Conservation (phyloP, 768 basidiomycete genomes). For the Udeniomyces megalosporus region DNA sequence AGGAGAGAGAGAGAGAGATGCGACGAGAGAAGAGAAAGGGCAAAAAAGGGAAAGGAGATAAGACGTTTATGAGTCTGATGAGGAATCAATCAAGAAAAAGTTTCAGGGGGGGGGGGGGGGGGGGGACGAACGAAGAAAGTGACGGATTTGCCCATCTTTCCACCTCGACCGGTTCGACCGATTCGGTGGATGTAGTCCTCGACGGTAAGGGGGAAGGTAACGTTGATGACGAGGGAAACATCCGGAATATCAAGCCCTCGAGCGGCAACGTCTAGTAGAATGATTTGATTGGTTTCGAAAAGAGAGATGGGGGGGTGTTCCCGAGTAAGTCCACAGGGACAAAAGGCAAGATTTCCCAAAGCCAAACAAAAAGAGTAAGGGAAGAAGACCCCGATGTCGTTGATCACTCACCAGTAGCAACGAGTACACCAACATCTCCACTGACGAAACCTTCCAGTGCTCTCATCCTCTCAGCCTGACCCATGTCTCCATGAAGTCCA, state of each 20-base stretch:
- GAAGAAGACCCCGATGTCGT: background rate
- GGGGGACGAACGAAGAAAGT: slow-evolving; percentile 17
- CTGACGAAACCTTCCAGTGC: slow-evolving; percentile 74
- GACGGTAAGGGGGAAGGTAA: slow-evolving; percentile 86
- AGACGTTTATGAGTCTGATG: no score
- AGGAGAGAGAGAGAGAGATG: background rate
- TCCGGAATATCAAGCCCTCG: slow-evolving; percentile 94
- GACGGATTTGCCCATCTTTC: slow-evolving; percentile 15
- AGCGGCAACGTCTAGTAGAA: slow-evolving; percentile 68
- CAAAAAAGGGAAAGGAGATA: background rate
- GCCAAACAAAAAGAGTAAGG: background rate
- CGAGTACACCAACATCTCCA: slow-evolving; percentile 62
- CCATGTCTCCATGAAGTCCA: slow-evolving; percentile 79
- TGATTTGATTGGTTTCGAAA: background rate
- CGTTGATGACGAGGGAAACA: slow-evolving; percentile 85
- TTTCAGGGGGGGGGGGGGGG: background rate
- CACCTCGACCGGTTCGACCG: slow-evolving; percentile 18
- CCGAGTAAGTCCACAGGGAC: no score
- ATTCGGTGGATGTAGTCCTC: slow-evolving; percentile 28
- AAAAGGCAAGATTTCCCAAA: background rate
- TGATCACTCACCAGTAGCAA: slow-evolving; percentile 46
- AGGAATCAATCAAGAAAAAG: no score
- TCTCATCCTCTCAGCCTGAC: slow-evolving; percentile 65
- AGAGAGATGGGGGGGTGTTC: background rate
- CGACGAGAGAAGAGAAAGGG: background rate